Evolutionary conservation across 2,329 filamentous ascomycete species (phyloP), one percentile per base, ranked within the genome.

Genomic region (Fusarium austroafricanum): DNA sequence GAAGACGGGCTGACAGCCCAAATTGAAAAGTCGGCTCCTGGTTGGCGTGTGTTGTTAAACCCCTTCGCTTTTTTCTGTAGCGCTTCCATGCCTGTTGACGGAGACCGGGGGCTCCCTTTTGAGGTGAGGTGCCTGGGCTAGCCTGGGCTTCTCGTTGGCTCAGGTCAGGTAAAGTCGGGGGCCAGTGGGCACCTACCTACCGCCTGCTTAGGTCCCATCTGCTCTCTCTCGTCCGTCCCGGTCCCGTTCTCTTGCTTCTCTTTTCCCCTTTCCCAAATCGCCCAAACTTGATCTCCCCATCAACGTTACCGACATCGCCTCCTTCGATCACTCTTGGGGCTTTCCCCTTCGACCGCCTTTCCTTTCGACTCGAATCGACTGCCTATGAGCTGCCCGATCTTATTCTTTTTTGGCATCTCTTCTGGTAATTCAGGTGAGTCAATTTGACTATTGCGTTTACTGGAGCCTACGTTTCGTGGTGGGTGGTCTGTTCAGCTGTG

Each of bases 181-280:
- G 31, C 40, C 26, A 40, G 56, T 65, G 61, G 59, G 44, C 59
- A 59, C 52, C 43, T 26, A 59, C 52, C 43, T 26, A 59, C 52
- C n/a, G n/a, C n/a, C 43, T 52, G 53, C 37, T 49, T 46, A n/a
- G n/a, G n/a, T n/a, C 52, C 26, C 26, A 11, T 58, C 49, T 35
- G 33, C 44, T 55, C 51, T 56, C 50, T 68, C 55, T 35, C 33
- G 29, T 9, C 28, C 60, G 46, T 60, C 53, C 55, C 58, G 20
- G 55, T 61, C 58, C 44, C 51, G 33, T 54, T 31, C 42, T 57
- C 37, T 43, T 61, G 55, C 58, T 61, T 61, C 58, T 51, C 62
- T 70, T 69, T 72, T 70, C 63, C 70, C 71, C 70, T 65, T 73
- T 73, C 61, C 67, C 43, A 68, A 69, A 35, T n/a, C n/a, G n/a